phyloP scores from a whole-genome alignment of 768 basidiomycete species.

The Podaxis sp. region DNA sequence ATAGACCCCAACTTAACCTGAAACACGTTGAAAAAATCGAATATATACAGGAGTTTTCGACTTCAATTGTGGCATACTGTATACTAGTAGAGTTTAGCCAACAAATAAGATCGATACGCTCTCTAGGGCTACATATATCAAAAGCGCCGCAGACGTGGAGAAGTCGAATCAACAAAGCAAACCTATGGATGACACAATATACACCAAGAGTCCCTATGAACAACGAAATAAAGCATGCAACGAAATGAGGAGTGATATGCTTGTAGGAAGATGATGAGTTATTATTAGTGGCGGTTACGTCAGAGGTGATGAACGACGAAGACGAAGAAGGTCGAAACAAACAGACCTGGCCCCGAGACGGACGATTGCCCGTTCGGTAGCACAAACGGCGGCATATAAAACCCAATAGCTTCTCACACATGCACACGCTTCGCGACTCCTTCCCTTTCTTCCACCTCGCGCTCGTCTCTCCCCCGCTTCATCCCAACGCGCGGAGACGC shows the following conservation, averaged over 20 bases:
- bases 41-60: no score
- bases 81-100: no score
- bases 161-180: neutral
- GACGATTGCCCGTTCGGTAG: neutral
- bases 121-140: neutral
- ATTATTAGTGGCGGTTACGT: constrained; percentile 1
- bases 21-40: no score
- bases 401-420: neutral
- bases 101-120: no score
- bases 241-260: no score
- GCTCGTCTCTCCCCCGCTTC: constrained; percentile 10
- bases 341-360: constrained; percentile 1
- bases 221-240: neutral
- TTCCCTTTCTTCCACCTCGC: neutral
- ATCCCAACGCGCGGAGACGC: neutral
- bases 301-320: neutral
- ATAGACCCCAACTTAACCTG: no score
- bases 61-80: no score
- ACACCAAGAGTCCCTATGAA: neutral
- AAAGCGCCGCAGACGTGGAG: neutral
- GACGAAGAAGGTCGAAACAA: neutral
- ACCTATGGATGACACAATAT: neutral
- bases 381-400: neutral
- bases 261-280: neutral
- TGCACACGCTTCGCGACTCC: constrained; percentile 11